Evolutionary conservation across 2,329 filamentous ascomycete genomes (phyloP), one percentile per base, ranked within the genome.

Genomic region (Purpureocillium lavendulum): DNA sequence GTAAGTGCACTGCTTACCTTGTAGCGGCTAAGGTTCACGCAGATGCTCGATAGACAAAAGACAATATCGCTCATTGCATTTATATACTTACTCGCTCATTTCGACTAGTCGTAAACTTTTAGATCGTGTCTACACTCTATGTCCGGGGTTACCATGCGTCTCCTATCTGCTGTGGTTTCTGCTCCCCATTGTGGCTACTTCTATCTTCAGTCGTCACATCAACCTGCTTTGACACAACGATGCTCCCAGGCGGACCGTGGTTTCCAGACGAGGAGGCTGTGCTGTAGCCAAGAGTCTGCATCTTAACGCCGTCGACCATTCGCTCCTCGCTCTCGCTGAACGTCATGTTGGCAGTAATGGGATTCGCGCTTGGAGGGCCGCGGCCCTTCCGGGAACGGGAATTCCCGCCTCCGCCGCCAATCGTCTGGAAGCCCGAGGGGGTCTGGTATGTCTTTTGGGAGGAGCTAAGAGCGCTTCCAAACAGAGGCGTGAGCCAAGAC

Each of bases 401-500:
- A 12, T 38, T 46, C 35, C n/a, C 45, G 38, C 24, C 42, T 41
- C 45, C 45, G 5, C 38, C 39, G 7, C 29, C 29, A 5, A 51
- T 47, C 12, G 52, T 49, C 1, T 37, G 36, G 11, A 48, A 42
- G 31, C 41, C 41, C 32, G 45, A 51, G 14, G 48, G 48, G 26
- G 46, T 50, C 41, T 46, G 48, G 26, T 47, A 44, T 4, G 46
- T 39, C 30, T 49, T 46, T 26, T 45, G 34, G 4, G 48, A 46
- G 8, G 45, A 45, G 10, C 49, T 46, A 3, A 52, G 30, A 7
- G 54, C 54, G 12, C 44, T 45, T 11, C 45, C 47, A 10, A 55
- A 39, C 4, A 55, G 40, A 12, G 51, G 50, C 7, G 40, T 44
- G 3, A 49, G 36, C 58, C 62, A 65, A 33, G 44, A 48, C 45